Evolutionary conservation across 164 flowering plant species (phyloP), one percentile per base, ranked within the genome.

Genomic region (Magnolia changhungtana): DNA sequence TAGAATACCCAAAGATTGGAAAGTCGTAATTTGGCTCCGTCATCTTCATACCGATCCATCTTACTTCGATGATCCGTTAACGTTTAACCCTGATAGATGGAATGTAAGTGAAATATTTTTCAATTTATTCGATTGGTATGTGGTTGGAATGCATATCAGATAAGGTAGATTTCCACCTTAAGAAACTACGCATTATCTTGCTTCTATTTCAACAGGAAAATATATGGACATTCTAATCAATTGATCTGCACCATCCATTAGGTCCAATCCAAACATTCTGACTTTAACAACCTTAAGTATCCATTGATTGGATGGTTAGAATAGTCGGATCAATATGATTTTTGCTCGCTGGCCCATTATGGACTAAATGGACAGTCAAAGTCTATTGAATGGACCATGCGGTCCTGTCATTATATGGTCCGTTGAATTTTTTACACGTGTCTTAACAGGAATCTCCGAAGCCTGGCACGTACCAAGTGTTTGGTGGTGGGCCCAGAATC

Each of bases 11-110:
- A 84, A 86, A 80, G 85, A 78, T 21, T 88, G 90, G 92, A 81
- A 75, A 67, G 86, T 85, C 1, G 71, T 84, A 4, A 20, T 78
- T 2, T 88, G 87, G 89, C 8, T 78, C 68, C 80, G 87, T 16
- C 80, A 82, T 50, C 77, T 85, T 24, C 92, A 89, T 61, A 87
- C 84, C 19, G 82, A 85, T 78, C 87, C 89, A 14, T 87, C 85
- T 20, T 81, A 84, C 78, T 88, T 84, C 70, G 82, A 87, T 0
- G 86, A 88, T 77, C 89, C 92, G 0, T 31, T 87, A 82, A 69
- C 74, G 72, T 89, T 89, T 50, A 85, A 85, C 18, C 89, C 90
- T 23, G 92, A 87, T n/a, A 81, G 89, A 86, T 89, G 90, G 89
- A 76, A 82, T 81, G 90, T 88, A 79, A 85, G 87, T 49, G 8